These are phyloP conservation scores for Coemansia pectinata DNA, from an alignment of 192 early-diverging fungal genomes.

Conservation along the genomic window DNA sequence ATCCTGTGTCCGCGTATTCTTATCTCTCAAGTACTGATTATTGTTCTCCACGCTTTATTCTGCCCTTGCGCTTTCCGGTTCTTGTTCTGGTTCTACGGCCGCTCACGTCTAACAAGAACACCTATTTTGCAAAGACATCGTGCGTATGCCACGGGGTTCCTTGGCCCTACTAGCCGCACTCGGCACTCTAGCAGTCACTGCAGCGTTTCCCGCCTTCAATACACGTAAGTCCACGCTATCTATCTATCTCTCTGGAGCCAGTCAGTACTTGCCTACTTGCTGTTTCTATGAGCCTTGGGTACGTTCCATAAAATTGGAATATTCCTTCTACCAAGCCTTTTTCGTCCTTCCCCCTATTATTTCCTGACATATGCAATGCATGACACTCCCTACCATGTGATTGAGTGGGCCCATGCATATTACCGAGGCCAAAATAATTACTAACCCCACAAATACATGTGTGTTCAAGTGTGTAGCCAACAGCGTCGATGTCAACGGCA, in stretches of 20 bases:
- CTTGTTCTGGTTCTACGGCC: background rate
- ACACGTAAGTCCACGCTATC: constrained; percentile 12
- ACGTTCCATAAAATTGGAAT: background rate
- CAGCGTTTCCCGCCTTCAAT: constrained; percentile 30
- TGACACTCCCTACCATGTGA: background rate
- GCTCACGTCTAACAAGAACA: background rate
- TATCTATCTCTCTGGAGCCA: background rate
- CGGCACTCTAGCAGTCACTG: background rate
- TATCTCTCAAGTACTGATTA: background rate
- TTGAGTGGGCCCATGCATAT: background rate
- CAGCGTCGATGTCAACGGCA: constrained; percentile 53
- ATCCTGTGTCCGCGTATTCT: background rate
- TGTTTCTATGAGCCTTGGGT: background rate
- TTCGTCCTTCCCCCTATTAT: background rate
- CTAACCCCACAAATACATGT: background rate
- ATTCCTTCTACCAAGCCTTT: background rate
- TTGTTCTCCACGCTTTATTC: background rate
- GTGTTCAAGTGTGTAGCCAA: constrained; percentile 33
- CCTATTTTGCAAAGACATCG: background rate
- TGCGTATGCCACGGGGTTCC: background rate
- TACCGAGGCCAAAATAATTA: background rate
- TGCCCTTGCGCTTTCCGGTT: background rate
- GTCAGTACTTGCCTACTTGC: background rate
- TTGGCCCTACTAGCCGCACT: background rate
- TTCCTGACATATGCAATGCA: background rate